Evolutionary conservation across 2,329 filamentous ascomycete genomes (phyloP), one percentile per base, ranked within the genome.

Genomic region (Phialophora macrospora): DNA sequence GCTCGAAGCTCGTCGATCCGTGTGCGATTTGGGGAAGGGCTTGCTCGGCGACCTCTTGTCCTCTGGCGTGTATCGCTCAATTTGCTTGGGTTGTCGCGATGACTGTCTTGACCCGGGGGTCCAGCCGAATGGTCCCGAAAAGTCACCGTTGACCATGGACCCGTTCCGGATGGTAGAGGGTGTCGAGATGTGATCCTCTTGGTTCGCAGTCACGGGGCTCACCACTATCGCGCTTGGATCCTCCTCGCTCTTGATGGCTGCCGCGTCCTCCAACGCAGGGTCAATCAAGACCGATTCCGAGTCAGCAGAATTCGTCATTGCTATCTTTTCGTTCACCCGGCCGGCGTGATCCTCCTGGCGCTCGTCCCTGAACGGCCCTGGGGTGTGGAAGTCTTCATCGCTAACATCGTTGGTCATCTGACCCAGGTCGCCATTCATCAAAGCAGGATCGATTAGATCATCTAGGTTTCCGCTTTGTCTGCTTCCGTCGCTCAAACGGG

Each of bases 21-120:
- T 63, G 41, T 59, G 55, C 7, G 60, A 30, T 44, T 67, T 67
- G 14, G 67, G 55, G 32, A 54, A 41, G 14, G 59, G 12, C 26
- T 69, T 71, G 52, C 48, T 66, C 8, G 69, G 67, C 24, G 69
- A 62, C 54, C 63, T 61, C 24, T 62, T 61, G n/a, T 66, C 65
- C 34, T 80, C 78, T 4, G 77, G 75, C 20, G 75, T 73, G 63
- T 78, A 79, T 20, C 79, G 72, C 44, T 80, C 78, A 44, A 76
- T 71, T 61, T 78, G 74, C 59, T 78, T 78, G 26, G 79, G 76
- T 67, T 81, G 80, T 48, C 78, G 78, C 32, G 80, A 81, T 7
- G 78, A 80, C 55, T 80, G 78, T 11, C 78, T 77, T 48, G 80
- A 81, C 76, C 11, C 79, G 74, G n/a, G 78, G 77, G 67, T 78